Evolutionary conservation across 768 basidiomycete genomes (phyloP).

Genomic region (Russula olivacea): DNA sequence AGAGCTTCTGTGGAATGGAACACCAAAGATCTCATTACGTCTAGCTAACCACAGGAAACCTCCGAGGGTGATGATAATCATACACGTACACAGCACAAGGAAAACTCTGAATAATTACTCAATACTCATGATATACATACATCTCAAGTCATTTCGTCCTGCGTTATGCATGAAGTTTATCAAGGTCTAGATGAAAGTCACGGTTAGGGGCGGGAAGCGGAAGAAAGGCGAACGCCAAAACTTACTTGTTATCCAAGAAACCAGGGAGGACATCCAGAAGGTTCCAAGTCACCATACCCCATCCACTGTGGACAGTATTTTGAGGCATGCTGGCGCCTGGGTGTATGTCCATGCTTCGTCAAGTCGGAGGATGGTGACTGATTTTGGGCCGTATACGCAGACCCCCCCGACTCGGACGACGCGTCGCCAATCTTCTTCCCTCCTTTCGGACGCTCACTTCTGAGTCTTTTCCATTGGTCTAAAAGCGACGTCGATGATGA

Average conservation of each 20-base stretch:
- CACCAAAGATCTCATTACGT: background rate
- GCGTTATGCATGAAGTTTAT: background rate
- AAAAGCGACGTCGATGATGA: background rate
- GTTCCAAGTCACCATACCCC: conserved; percentile 13
- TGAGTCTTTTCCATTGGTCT: background rate
- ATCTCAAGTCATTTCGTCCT: background rate
- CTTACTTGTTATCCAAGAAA: conserved; percentile 1
- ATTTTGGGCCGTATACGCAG: background rate
- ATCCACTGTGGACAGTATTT: conserved; percentile 6
- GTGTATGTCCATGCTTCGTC: background rate
- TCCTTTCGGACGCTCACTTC: background rate
- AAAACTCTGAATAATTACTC: too few relatives aligned
- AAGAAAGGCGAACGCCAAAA: too few relatives aligned
- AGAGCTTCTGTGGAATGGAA: background rate
- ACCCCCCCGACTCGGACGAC: background rate
- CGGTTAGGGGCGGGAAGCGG: background rate
- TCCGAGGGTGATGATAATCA: background rate
- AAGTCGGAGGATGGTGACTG: background rate
- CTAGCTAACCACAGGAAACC: background rate
- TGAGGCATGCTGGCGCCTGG: background rate
- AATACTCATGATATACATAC: background rate
- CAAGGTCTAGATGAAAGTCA: background rate
- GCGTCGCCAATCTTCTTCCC: background rate
- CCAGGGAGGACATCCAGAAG: conserved; percentile 16
- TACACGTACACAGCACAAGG: background rate